These are phyloP conservation scores for Phalaenopsis hybrid DNA, from an alignment of 116 monocot genomes.

Conservation along the genomic window DNA sequence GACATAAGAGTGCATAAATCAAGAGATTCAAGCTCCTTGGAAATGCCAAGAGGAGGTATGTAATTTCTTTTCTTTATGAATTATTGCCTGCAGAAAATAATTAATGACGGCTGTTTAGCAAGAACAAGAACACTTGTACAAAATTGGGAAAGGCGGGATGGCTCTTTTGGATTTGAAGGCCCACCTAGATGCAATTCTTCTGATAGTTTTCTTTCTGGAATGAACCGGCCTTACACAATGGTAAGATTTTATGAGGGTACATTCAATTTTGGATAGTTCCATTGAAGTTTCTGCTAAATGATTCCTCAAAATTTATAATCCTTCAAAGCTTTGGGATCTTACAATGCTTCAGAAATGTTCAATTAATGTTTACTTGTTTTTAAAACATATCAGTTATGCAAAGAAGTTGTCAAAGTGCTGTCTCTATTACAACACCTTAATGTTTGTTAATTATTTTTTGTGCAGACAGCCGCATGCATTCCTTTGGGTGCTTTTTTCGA, in stretches of 20 bases:
- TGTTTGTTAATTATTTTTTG: neutral
- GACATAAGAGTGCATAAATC: slow-evolving; percentile 48
- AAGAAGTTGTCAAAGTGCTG: slow-evolving; percentile 4
- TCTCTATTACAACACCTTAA: neutral
- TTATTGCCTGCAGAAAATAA: neutral
- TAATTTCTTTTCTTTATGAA: neutral
- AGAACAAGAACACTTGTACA: slow-evolving; percentile 47
- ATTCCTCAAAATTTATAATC: neutral
- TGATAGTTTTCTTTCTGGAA: slow-evolving; percentile 14
- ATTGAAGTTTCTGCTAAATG: slow-evolving; percentile 3
- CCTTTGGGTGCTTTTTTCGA: too few species aligned
- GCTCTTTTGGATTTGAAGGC: slow-evolving; percentile 35
- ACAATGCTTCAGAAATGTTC: neutral
- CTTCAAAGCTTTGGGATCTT: neutral
- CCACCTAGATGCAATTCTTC: slow-evolving; percentile 26
- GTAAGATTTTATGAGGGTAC: slow-evolving; percentile 16
- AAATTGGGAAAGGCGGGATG: slow-evolving; percentile 52
- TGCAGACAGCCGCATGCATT: neutral
- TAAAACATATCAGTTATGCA: neutral
- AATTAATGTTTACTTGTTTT: neutral
- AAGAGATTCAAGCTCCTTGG: slow-evolving; percentile 42
- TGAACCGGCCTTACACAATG: slow-evolving; percentile 26
- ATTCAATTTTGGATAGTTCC: slow-evolving; percentile 1
- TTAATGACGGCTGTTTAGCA: slow-evolving; percentile 26
- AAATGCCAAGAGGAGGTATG: slow-evolving; percentile 64